Percentiles rank a stretch among this genome's conserved stretches.
phyloP scores from a whole-genome alignment of 2,329 filamentous ascomycete species.

The Ophiostoma quercus region DNA sequence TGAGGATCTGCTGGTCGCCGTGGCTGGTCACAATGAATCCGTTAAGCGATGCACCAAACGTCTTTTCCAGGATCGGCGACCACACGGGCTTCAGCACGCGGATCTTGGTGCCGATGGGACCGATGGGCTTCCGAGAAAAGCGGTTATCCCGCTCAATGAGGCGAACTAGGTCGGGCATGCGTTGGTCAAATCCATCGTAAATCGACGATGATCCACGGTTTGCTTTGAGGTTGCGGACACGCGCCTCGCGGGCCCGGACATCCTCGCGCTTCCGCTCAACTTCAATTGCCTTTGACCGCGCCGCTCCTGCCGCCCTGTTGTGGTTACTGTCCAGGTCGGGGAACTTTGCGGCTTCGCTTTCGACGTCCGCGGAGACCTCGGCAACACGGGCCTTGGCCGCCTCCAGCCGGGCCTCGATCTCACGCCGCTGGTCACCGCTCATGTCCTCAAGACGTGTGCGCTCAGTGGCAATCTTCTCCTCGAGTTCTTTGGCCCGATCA shows the following conservation, averaged over 20 bases:
- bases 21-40: conserved; percentile 79
- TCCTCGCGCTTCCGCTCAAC: conserved; percentile 49
- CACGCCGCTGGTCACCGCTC: conserved; percentile 59
- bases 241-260: conserved; percentile 47
- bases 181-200: conserved; percentile 55
- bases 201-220: conserved; percentile 50
- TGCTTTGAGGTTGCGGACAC: conserved; percentile 48
- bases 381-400: conserved; percentile 49
- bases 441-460: conserved; percentile 58
- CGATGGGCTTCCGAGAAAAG: conserved; percentile 69
- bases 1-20: conserved; percentile 65
- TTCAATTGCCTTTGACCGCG: conserved; percentile 32
- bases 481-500: conserved; percentile 41
- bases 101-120: conserved; percentile 75
- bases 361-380: conserved; percentile 39
- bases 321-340: conserved; percentile 35
- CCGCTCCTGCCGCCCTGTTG: conserved; percentile 33
- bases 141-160: conserved; percentile 64
- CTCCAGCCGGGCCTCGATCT: conserved; percentile 53
- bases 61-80: conserved; percentile 74
- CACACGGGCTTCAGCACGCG: conserved; percentile 73
- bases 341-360: conserved; percentile 31
- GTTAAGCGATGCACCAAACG: conserved; percentile 63
- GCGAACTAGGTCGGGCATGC: conserved; percentile 58
- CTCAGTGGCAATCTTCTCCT: conserved; percentile 51